Conservation (phyloP, 2,329 filamentous ascomycete species). For the Huntiella savannae region DNA sequence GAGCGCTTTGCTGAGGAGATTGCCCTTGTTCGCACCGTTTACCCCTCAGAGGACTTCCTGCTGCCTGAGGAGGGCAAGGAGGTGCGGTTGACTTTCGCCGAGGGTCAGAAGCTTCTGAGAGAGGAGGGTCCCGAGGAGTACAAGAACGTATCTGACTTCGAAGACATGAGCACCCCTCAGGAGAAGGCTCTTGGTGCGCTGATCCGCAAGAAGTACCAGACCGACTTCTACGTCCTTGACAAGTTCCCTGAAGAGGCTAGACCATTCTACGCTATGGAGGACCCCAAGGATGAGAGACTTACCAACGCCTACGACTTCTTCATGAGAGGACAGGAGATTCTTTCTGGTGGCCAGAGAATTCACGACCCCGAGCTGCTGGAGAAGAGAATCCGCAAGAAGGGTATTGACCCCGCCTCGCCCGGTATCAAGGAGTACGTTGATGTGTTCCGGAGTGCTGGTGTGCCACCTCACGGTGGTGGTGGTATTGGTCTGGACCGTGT, state of each 20-base stretch:
- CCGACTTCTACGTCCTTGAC: constrained; percentile 93
- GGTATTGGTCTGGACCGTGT: constrained; percentile 82
- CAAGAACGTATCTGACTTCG: constrained; percentile 50
- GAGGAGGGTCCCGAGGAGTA: constrained; percentile 52
- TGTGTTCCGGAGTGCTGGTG: constrained; percentile 61
- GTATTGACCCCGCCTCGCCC: constrained; percentile 53
- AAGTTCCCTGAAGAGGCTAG: constrained; percentile 82
- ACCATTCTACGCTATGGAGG: constrained; percentile 82
- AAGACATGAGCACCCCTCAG: constrained; percentile 64
- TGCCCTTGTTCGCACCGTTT: constrained; percentile 50
- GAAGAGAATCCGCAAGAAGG: constrained; percentile 57
- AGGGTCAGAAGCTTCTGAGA: constrained; percentile 59
- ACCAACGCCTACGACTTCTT: constrained; percentile 67
- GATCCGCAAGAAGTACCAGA: constrained; percentile 72
- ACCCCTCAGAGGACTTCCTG: constrained; percentile 60
- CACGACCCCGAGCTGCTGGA: constrained; percentile 61
- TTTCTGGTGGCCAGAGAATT: constrained; percentile 82
- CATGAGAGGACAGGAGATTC: constrained; percentile 79
- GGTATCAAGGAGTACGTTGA: constrained; percentile 84
- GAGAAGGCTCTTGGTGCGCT: constrained; percentile 79
- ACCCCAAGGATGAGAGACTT: constrained; percentile 43
- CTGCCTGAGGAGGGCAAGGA: constrained; percentile 57
- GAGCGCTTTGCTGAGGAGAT: constrained; percentile 51
- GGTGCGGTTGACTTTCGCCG: constrained; percentile 57
- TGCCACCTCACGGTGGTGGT: constrained; percentile 78